phyloP scores from a whole-genome alignment of 345 rosid species.

The Euphorbia lathyris region DNA sequence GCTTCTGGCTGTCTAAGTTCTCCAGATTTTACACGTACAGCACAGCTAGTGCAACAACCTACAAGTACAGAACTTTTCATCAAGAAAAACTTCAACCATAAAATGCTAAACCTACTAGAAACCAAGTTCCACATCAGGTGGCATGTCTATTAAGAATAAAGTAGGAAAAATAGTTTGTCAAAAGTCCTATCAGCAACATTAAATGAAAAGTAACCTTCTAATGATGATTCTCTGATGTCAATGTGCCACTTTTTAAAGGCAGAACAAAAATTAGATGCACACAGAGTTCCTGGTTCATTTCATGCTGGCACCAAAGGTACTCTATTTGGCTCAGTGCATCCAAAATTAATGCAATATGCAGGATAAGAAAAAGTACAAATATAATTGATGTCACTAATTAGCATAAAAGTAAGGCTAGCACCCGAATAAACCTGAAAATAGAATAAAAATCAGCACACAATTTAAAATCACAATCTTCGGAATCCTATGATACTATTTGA shows the following conservation, averaged over 20 bases:
- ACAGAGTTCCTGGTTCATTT: background rate
- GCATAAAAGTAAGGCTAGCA: background rate
- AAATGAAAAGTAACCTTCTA: background rate
- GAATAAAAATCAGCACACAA: background rate
- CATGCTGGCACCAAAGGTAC: background rate
- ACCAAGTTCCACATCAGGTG: background rate
- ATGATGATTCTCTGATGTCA: background rate
- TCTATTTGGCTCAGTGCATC: background rate
- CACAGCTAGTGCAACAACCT: constrained; percentile 99
- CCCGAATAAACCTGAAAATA: background rate
- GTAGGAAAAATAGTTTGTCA: background rate
- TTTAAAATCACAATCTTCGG: background rate
- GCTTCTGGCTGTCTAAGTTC: constrained; percentile 91
- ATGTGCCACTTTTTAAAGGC: background rate
- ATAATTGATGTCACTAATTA: background rate
- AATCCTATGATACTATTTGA: background rate
- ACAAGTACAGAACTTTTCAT: constrained; percentile 19
- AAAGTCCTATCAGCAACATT: background rate
- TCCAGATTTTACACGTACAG: constrained; percentile 89
- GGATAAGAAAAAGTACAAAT: background rate
- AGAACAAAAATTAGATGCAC: background rate
- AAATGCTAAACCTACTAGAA: background rate
- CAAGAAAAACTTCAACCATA: constrained; percentile 6
- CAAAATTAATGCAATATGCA: background rate
- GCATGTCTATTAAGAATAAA: background rate